Conservation (phyloP, 345 rosid species). For the Acer campestre region DNA sequence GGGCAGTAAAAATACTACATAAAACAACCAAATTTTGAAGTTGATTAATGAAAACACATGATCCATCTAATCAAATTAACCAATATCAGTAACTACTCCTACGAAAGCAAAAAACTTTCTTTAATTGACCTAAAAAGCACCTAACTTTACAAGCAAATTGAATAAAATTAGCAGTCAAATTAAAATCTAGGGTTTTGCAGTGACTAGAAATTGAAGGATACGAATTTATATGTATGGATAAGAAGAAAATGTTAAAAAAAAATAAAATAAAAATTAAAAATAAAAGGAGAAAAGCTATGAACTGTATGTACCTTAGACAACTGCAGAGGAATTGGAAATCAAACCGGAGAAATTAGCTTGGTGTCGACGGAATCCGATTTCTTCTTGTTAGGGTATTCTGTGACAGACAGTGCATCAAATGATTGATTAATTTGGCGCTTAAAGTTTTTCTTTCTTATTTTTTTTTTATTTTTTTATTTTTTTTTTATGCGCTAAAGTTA, state of each 20-base stretch:
- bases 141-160: neutral
- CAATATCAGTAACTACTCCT: neutral
- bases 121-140: neutral
- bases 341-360: neutral
- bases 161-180: neutral
- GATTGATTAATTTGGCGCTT: slow-evolving; percentile 12
- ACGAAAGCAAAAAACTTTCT: neutral
- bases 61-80: neutral
- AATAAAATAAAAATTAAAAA: neutral
- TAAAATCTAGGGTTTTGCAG: neutral
- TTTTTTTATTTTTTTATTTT: too few relatives aligned
- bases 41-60: neutral
- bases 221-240: neutral
- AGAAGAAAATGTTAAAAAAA: too few relatives aligned
- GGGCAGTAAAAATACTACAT: neutral
- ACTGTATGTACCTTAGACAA: neutral
- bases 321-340: neutral
- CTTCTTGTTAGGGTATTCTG: neutral
- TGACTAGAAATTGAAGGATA: neutral
- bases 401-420: neutral
- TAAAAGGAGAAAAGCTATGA: neutral
- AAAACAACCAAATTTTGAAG: neutral
- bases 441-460: neutral
- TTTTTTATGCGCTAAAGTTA: neutral
- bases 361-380: neutral